Conservation (phyloP, 2,329 filamentous ascomycete genomes). For the Trichoderma cornu-damae region DNA sequence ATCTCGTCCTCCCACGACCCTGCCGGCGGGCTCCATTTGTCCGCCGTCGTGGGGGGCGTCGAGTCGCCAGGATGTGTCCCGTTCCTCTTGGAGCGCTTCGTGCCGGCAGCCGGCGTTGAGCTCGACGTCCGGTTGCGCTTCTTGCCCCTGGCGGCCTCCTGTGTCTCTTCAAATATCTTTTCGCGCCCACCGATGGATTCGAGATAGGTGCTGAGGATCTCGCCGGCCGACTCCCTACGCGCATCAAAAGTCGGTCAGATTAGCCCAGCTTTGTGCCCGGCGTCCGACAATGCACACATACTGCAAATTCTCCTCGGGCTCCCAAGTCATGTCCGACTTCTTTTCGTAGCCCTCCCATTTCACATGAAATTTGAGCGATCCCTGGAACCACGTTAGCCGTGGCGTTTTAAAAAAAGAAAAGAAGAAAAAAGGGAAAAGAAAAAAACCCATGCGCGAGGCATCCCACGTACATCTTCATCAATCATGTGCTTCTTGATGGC, state of each 20-base stretch:
- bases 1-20: slow-evolving; percentile 76
- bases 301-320: slow-evolving; percentile 61
- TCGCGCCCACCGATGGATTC: slow-evolving; percentile 58
- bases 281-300: slow-evolving; percentile 19
- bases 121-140: slow-evolving; percentile 52
- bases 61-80: slow-evolving; percentile 46
- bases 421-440: background rate
- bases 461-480: slow-evolving; percentile 45
- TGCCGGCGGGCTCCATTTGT: slow-evolving; percentile 60
- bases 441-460: no score
- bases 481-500: slow-evolving; percentile 63
- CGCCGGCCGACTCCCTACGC: slow-evolving; percentile 47
- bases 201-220: slow-evolving; percentile 62
- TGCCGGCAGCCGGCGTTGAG: slow-evolving; percentile 32
- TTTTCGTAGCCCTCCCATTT: slow-evolving; percentile 78
- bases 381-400: slow-evolving; percentile 33
- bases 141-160: slow-evolving; percentile 47
- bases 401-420: background rate
- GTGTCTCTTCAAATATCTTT: slow-evolving; percentile 47
- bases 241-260: background rate
- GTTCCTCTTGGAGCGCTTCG: slow-evolving; percentile 45
- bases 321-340: slow-evolving; percentile 69
- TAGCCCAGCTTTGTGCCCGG: background rate
- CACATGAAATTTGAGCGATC: slow-evolving; percentile 58
- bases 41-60: slow-evolving; percentile 44